A percentile compares a stretch with the other conserved stretches of the same genome.
Evolutionary conservation across 208 protist genomes (phyloP).

Genomic region (Leishmania amazonensis): DNA sequence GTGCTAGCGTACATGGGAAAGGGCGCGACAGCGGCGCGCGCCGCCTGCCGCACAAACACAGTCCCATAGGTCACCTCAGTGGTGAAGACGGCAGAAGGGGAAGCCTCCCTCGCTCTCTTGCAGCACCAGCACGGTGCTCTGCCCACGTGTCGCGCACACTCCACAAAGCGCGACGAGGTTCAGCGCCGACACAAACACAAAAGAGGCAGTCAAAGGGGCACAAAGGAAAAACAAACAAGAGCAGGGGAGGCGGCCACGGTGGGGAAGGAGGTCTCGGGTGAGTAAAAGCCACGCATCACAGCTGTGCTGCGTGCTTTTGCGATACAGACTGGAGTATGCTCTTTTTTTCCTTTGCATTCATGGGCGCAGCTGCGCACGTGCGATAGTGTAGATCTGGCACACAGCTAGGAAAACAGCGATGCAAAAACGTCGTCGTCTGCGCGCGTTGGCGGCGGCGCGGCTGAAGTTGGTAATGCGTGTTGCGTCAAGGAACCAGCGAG

Average conservation of each 20-base stretch:
- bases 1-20: not conserved
- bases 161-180: not conserved
- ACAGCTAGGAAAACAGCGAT: slow-evolving; percentile 5
- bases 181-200: not conserved
- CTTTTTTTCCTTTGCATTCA: not conserved
- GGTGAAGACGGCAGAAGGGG: not conserved
- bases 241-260: not conserved
- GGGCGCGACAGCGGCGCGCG: not conserved
- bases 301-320: not conserved
- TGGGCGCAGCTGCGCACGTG: not conserved
- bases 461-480: not conserved
- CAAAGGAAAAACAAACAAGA: not conserved
- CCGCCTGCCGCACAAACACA: not conserved
- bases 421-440: not conserved
- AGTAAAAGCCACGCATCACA: not conserved
- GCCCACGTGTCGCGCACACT: not conserved
- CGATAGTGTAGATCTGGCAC: not conserved
- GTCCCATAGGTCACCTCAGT: not conserved
- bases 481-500: not conserved
- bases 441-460: not conserved
- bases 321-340: not conserved
- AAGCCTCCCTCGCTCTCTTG: not conserved
- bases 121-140: not conserved
- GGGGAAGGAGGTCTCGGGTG: not conserved
- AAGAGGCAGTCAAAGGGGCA: not conserved